Conservation (phyloP, 257 asterid species). For the Solanum okadae region DNA sequence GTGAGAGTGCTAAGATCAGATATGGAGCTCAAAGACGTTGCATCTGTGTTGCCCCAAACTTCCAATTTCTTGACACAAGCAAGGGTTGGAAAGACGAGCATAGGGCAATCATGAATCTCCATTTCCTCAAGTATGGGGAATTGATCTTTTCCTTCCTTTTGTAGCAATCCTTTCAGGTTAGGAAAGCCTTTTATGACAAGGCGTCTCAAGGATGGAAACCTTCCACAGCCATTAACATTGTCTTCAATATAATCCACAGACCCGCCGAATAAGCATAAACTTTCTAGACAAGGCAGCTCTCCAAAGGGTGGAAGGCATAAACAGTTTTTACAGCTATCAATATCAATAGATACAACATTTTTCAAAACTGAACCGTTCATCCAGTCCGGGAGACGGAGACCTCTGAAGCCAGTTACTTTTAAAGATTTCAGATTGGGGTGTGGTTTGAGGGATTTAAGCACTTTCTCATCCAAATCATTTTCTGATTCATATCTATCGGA, state of each 20-base stretch:
- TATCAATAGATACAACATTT: background rate
- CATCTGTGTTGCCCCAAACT: background rate
- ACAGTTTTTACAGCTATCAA: background rate
- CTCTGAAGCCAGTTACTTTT: background rate
- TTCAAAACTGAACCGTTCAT: constrained; percentile 3
- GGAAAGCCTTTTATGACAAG: background rate
- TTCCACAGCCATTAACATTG: background rate
- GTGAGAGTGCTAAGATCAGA: background rate
- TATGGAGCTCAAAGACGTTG: background rate
- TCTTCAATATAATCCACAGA: constrained; percentile 5
- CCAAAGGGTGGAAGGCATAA: constrained; percentile 7
- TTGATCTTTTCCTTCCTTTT: background rate
- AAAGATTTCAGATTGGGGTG: background rate
- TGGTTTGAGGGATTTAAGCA: constrained; percentile 13
- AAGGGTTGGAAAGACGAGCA: background rate
- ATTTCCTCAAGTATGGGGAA: constrained; percentile 4
- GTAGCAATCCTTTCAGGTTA: constrained; percentile 7
- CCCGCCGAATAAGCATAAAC: background rate
- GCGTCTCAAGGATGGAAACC: background rate
- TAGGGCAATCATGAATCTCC: background rate
- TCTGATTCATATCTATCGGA: background rate
- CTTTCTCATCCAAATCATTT: background rate
- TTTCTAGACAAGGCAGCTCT: constrained; percentile 6
- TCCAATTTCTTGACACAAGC: background rate
- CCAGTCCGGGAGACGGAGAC: constrained; percentile 12